Evolutionary conservation across 192 early-diverging fungal genomes (phyloP), one percentile per base, ranked within the genome.

Genomic region (Fimicolochytrium jonesii): DNA sequence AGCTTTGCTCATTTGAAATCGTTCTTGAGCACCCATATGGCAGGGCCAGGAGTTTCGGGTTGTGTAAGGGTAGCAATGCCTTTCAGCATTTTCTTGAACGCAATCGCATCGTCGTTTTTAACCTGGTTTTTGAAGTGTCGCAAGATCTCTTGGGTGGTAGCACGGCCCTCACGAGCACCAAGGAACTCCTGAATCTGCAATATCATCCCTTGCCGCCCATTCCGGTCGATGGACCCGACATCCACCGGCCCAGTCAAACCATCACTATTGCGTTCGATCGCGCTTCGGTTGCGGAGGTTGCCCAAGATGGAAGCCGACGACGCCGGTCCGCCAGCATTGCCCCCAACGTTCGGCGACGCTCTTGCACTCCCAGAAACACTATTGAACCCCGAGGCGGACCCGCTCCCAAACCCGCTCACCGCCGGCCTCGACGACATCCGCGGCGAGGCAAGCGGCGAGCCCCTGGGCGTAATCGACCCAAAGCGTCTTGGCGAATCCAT

Each of bases 11-110:
- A 66, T 20, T 61, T 33, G 52, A 72, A 58, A 6, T 69, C 54
- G 25, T 33, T 28, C 29, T 59, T 67, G 28, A 59, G 31, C 15
- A 30, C 30, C 62, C 58, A 67, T 10, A 30, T 36, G 11, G 82
- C 85, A 39, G 68, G 61, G 23, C 59, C 61, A 31, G 60, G 31
- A 11, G 64, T 67, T 29, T 74, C 65, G 0, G 73, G 62, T 44
- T 74, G 72, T 20, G 72, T 68, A 59, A 70, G 59, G 18, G 47
- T 67, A 2, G 87, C 85, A 51, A 90, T 83, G 0, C 75, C 86
- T 61, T 80, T 82, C 6, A 90, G 64, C 82, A 90, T 79, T 60
- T 83, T 82, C 22, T 80, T 73, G 55, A 90, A 87, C 9, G 86
- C 49, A 0, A 71, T 49, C 9, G 79, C 77, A 35, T 88, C 76